A percentile compares a stretch with the other conserved stretches of the same genome.
phyloP scores from a whole-genome alignment of 306 rosid genomes.

The Cicer yamashitae region DNA sequence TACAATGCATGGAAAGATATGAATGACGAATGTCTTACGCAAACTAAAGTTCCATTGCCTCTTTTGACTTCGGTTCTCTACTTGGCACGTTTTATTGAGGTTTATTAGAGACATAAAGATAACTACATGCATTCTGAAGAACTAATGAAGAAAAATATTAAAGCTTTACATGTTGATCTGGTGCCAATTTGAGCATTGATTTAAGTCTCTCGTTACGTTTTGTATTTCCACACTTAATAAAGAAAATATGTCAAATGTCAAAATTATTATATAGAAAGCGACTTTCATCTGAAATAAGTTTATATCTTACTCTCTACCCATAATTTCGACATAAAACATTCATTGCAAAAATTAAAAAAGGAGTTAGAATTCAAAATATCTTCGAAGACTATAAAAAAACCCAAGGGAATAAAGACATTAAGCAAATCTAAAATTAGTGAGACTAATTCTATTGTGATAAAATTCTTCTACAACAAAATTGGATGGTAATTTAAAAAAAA shows the following conservation, averaged over 20 bases:
- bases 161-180: background rate
- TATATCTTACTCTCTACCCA: too few relatives aligned
- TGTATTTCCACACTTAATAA: background rate
- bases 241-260: background rate
- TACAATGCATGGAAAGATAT: slow-evolving; percentile 53
- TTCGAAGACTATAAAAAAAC: too few relatives aligned
- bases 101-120: slow-evolving; percentile 16
- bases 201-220: background rate
- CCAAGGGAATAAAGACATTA: too few relatives aligned
- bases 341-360: too few relatives aligned
- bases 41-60: slow-evolving; percentile 23
- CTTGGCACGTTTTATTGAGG: slow-evolving; percentile 12
- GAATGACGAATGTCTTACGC: slow-evolving; percentile 38
- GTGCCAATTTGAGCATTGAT: background rate
- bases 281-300: too few relatives aligned
- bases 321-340: too few relatives aligned
- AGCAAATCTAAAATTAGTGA: too few relatives aligned
- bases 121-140: slow-evolving; percentile 27
- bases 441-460: too few relatives aligned
- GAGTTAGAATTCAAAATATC: too few relatives aligned
- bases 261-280: too few relatives aligned
- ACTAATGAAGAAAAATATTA: background rate
- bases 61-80: slow-evolving; percentile 3
- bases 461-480: too few relatives aligned
- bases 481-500: too few relatives aligned